phyloP scores from a whole-genome alignment of 176 grass and related monocot genomes.

The Thalia dealbata region DNA sequence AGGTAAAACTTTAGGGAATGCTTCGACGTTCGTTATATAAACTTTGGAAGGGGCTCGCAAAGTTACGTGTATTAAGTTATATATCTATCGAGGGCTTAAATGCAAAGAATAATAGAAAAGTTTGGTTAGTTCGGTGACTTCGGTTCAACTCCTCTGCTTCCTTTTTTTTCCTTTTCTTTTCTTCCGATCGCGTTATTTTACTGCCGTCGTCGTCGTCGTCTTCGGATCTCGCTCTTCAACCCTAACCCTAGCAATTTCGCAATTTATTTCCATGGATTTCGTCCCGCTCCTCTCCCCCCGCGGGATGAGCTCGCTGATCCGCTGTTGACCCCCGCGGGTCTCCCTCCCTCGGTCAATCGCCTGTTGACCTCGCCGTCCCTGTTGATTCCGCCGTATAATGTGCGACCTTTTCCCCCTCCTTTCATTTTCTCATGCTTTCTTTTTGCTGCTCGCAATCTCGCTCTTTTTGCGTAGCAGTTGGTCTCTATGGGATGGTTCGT shows the following conservation, averaged over 20 bases:
- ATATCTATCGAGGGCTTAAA: background rate
- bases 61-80: background rate
- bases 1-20: too few relatives aligned
- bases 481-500: background rate
- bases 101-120: background rate
- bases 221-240: background rate
- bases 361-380: background rate
- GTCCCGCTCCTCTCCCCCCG: background rate
- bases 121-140: background rate
- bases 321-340: background rate
- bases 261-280: background rate
- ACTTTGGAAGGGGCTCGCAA: background rate
- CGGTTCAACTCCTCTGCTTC: background rate
- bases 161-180: background rate
- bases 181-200: background rate
- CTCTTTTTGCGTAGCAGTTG: background rate
- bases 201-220: too few relatives aligned
- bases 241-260: background rate
- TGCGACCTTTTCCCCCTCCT: background rate
- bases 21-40: too few relatives aligned
- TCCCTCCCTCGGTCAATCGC: background rate
- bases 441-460: background rate
- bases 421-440: background rate
- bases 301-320: background rate
- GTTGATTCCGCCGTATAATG: background rate